A percentile compares a stretch with the other conserved stretches of the same genome.
Conservation (phyloP, 2,329 filamentous ascomycete genomes). For the Diaporthe batatas region DNA sequence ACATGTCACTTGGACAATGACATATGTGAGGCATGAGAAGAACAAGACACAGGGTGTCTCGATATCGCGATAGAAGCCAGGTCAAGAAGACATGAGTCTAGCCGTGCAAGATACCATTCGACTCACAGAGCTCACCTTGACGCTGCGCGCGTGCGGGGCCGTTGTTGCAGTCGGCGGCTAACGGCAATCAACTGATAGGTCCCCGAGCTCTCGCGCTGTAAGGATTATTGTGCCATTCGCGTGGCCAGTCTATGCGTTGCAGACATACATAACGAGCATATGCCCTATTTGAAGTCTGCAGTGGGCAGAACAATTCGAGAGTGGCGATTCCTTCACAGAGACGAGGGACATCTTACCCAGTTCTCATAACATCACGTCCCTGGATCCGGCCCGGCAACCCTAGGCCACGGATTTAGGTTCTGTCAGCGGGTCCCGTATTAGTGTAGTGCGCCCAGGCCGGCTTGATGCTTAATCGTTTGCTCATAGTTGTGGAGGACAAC, state of each 20-base stretch:
- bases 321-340: neutral
- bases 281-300: neutral
- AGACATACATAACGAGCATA: neutral
- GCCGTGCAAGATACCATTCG: neutral
- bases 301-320: neutral
- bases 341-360: neutral
- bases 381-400: neutral
- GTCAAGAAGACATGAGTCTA: neutral
- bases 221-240: constrained; percentile 1
- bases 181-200: constrained; percentile 37
- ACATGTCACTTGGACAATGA: neutral
- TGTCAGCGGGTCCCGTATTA: neutral
- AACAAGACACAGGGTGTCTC: neutral
- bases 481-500: neutral
- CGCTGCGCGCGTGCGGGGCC: constrained; percentile 40
- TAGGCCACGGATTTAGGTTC: neutral
- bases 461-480: neutral
- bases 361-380: neutral
- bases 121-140: constrained; percentile 23
- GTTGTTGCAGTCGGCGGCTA: constrained; percentile 38
- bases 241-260: neutral
- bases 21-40: neutral
- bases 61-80: neutral
- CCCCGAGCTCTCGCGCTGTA: constrained; percentile 18
- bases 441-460: neutral